phyloP scores from a whole-genome alignment of 768 basidiomycete genomes.

The Auricularia sp. region DNA sequence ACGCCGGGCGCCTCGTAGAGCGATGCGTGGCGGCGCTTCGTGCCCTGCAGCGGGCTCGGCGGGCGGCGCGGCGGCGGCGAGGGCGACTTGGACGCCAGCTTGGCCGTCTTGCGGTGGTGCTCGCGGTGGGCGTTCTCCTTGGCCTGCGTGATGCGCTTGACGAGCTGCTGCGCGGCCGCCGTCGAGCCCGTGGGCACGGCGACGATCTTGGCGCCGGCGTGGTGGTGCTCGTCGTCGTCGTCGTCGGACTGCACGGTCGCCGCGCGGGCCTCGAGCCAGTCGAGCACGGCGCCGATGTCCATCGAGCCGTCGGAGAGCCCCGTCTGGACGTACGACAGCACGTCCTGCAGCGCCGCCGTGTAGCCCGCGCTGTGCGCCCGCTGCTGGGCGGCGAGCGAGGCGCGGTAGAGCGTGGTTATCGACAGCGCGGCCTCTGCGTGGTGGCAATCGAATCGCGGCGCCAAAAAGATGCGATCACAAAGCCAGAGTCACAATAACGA shows the following conservation, averaged over 20 bases:
- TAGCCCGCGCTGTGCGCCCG: conserved; percentile 76
- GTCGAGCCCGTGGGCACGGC: not conserved
- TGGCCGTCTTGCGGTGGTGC: not conserved
- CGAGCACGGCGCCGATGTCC: conserved; percentile 73
- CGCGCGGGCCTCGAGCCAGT: conserved; percentile 74
- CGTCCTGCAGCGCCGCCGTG: conserved; percentile 67
- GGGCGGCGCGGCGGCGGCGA: not conserved
- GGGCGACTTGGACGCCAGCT: not conserved
- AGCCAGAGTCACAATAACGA: conserved; percentile 16
- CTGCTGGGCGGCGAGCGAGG: conserved; percentile 67
- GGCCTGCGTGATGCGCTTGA: not conserved
- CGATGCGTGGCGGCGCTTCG: not conserved
- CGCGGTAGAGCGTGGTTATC: conserved; percentile 77
- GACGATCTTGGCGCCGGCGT: not conserved
- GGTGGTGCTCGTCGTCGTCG: conserved; percentile 65
- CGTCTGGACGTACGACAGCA: conserved; percentile 74
- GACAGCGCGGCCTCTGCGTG: conserved; percentile 66
- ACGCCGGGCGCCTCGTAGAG: not conserved
- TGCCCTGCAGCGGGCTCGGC: not conserved
- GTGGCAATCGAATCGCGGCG: not conserved
- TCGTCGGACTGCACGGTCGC: conserved; percentile 66
- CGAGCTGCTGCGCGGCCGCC: not conserved
- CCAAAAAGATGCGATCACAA: conserved; percentile 1
- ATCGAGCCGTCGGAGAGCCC: conserved; percentile 51
- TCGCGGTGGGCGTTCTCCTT: not conserved